Evolutionary conservation across 1,139 yeast species (phyloP), one percentile per base, ranked within the genome.

Genomic region (Groenewaldozyma sp.): DNA sequence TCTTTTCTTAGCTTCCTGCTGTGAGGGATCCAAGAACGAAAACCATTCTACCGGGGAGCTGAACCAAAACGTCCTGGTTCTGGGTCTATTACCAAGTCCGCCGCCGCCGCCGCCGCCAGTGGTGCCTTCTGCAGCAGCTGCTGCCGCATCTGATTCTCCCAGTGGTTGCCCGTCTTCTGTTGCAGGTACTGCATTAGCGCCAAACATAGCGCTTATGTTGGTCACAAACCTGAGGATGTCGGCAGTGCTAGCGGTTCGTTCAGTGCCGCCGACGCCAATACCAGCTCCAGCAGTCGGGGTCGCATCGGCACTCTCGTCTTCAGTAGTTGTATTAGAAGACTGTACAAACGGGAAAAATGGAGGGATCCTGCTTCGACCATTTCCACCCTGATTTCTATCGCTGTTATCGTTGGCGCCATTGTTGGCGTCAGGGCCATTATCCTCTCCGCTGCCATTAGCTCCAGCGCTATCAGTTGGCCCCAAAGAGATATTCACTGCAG

Each of bases 1-100:
- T 28, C 53, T 45, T 2, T 53, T 54, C 43, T 58, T 56, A n/a
- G n/a, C n/a, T n/a, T n/a, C n/a, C n/a, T n/a, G n/a, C n/a, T 32
- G 39, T 10, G 39, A 29, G 16, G 35, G 45, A 3, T 36, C 28
- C 9, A 40, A n/a, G 16, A 32, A 20, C 14, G 28, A 18, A 32
- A 32, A 32, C 35, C 35, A 32, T 32, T 32, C 31, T 7, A n/a
- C 34, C 27, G 28, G 19, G 20, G 19, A 21, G 4, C 21, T 16
- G n/a, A 29, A 7, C 33, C 33, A 29, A 18, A 29, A 22, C 11
- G 26, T 7, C 26, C 11, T 7, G 26, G 10, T 11, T 7, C 11
- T 22, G n/a, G n/a, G n/a, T n/a, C n/a, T 27, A n/a, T 21, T 18
- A 6, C 22, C 22, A 18, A 9, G 10, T 7, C 22, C 22, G n/a